These are phyloP conservation scores for Pythium brassicae DNA, from an alignment of 352 stramenopile genomes.

Conservation along the genomic window DNA sequence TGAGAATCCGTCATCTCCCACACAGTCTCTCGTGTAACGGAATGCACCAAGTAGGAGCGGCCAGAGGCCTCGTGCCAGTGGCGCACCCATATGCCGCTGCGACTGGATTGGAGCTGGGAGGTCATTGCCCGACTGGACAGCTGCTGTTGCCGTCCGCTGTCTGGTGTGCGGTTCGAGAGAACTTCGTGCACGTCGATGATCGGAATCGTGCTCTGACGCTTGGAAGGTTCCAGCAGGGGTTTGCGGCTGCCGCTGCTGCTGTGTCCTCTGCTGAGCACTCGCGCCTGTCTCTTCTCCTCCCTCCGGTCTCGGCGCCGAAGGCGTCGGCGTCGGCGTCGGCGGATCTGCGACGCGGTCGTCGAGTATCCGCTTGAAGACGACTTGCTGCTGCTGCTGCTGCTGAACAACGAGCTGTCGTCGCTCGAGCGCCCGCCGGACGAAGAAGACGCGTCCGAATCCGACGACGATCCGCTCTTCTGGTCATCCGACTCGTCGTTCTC, in stretches of 20 bases:
- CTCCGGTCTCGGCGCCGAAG: constrained; percentile 1
- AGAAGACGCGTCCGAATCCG: constrained; percentile 3
- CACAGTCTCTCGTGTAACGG: constrained; percentile 54
- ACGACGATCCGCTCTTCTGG: constrained; percentile 8
- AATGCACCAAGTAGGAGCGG: constrained; percentile 65
- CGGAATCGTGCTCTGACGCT: constrained; percentile 5
- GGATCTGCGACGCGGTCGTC: constrained; percentile 11
- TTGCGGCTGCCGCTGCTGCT: constrained; percentile 1
- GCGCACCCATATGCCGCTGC: constrained; percentile 48
- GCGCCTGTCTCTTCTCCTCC: neutral
- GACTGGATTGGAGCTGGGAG: neutral
- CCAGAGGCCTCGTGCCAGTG: constrained; percentile 49
- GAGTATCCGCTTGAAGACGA: constrained; percentile 14
- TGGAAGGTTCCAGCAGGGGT: constrained; percentile 3
- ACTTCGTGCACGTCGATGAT: constrained; percentile 21
- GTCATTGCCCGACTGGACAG: constrained; percentile 11
- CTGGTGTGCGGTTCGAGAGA: constrained; percentile 3
- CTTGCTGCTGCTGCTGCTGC: constrained; percentile 6
- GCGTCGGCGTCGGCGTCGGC: neutral
- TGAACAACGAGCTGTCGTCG: constrained; percentile 7
- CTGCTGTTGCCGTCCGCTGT: neutral
- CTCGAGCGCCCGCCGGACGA: constrained; percentile 9
- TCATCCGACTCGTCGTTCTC: constrained; percentile 28
- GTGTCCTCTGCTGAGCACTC: neutral
- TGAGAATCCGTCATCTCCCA: constrained; percentile 46